Evolutionary conservation across 1,139 yeast species (phyloP).

Genomic region (Kodamaea sp.): DNA sequence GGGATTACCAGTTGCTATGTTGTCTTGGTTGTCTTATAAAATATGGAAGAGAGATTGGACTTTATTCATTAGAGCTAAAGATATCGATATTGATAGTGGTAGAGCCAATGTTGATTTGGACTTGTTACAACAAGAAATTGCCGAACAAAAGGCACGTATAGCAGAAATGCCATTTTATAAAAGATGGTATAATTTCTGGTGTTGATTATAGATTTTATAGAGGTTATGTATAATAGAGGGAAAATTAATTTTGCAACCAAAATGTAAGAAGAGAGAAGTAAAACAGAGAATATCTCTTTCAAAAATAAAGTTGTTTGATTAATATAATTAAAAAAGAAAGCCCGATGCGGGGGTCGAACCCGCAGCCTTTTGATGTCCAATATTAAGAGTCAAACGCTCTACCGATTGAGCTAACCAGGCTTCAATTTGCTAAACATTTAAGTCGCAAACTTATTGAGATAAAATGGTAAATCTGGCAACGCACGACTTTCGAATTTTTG

Average conservation of each 20-base stretch:
- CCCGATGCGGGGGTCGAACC: slow-evolving; percentile 52
- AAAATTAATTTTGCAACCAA: slow-evolving; percentile 1
- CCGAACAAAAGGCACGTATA: slow-evolving; percentile 19
- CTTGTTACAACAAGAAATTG: slow-evolving; percentile 20
- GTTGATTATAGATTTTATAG: slow-evolving; percentile 12
- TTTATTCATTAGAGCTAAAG: slow-evolving; percentile 19
- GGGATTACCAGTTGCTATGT: slow-evolving; percentile 58
- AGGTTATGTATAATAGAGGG: background rate
- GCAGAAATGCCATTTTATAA: slow-evolving; percentile 19
- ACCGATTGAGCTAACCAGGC: slow-evolving; percentile 31
- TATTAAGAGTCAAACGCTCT: slow-evolving; percentile 27
- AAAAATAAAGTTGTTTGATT: too few relatives aligned
- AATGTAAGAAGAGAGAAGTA: background rate
- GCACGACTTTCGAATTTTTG: too few relatives aligned
- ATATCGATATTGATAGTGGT: slow-evolving; percentile 24
- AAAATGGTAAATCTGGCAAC: too few relatives aligned
- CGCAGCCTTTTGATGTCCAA: slow-evolving; percentile 41
- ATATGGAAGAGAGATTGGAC: slow-evolving; percentile 53
- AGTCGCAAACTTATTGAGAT: too few relatives aligned
- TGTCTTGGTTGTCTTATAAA: slow-evolving; percentile 56
- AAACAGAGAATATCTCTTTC: background rate
- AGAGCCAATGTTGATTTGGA: slow-evolving; percentile 24
- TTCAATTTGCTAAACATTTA: too few relatives aligned
- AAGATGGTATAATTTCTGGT: slow-evolving; percentile 20
- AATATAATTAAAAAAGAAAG: slow-evolving; percentile 14